These are phyloP conservation scores for Astrocystis sublimbata DNA, from an alignment of 495 filamentous ascomycete species.

Conservation along the genomic window DNA sequence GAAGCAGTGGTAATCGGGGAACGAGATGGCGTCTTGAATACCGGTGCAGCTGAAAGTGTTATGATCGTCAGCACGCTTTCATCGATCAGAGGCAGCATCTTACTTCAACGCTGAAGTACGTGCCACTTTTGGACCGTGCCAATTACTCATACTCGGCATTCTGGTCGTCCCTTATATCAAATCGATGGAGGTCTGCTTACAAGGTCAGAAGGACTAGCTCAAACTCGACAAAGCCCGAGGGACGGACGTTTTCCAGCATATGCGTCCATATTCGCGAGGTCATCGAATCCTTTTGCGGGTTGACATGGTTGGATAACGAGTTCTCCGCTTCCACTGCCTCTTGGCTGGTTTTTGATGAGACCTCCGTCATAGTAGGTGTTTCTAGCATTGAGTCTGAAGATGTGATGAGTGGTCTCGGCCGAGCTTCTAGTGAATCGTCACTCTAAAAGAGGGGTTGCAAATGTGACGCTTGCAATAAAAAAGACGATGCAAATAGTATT, in stretches of 20 bases:
- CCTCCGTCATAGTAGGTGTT: neutral
- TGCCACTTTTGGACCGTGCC: neutral
- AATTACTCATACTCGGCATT: neutral
- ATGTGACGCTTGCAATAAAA: neutral
- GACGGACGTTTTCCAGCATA: constrained; percentile 38
- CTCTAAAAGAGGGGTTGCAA: neutral
- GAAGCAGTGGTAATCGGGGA: constrained; percentile 64
- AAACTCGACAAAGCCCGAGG: constrained; percentile 40
- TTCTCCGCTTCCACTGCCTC: neutral
- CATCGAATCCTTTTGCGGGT: constrained; percentile 4
- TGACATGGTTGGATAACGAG: neutral
- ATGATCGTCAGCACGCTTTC: constrained; percentile 20
- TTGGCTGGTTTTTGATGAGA: neutral
- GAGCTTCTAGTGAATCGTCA: neutral
- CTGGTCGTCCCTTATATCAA: neutral
- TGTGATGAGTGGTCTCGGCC: neutral
- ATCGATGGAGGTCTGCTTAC: constrained; percentile 26
- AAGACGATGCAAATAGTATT: neutral
- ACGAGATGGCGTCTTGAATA: constrained; percentile 61
- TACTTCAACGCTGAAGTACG: neutral
- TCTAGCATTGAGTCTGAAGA: neutral
- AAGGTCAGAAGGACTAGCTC: constrained; percentile 48
- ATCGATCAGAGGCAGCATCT: neutral
- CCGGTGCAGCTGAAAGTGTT: constrained; percentile 35
- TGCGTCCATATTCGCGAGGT: constrained; percentile 36